Evolutionary conservation across 2,329 filamentous ascomycete genomes (phyloP).

Genomic region (Microsporum ferrugineum): DNA sequence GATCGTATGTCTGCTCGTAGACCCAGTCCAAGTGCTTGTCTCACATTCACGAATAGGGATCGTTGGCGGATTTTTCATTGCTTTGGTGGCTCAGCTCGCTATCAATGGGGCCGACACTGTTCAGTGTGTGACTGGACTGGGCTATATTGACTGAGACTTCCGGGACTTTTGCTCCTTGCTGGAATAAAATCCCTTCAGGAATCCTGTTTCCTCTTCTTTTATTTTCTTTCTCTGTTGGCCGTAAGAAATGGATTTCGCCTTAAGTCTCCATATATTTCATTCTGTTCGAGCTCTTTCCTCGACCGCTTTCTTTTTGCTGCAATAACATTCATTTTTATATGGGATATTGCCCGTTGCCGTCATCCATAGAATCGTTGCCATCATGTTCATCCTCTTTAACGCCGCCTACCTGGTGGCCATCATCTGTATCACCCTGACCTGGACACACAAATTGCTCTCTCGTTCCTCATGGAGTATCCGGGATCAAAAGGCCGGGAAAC

Average conservation of each 20-base stretch:
- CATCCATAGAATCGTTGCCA: not conserved
- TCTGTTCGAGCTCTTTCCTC: not conserved
- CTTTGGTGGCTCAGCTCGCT: slow-evolving; percentile 3
- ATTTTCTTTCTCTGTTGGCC: not conserved
- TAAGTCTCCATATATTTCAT: not conserved
- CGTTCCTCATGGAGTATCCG: not conserved
- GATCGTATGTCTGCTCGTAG: not conserved
- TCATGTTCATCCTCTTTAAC: slow-evolving; percentile 2
- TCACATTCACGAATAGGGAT: slow-evolving; percentile 1
- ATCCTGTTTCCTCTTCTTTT: not conserved
- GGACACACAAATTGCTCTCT: not conserved
- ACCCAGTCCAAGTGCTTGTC: not conserved
- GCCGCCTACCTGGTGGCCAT: not conserved
- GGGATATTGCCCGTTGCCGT: not conserved
- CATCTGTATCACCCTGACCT: not conserved
- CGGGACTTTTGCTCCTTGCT: not conserved
- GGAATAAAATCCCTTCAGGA: not conserved
- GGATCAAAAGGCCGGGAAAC: not conserved
- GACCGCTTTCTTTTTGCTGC: not conserved
- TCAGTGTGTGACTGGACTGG: slow-evolving; percentile 3
- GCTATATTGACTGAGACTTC: slow-evolving; percentile 3
- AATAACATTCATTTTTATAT: slow-evolving; percentile 1
- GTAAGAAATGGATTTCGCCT: not conserved
- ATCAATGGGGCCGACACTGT: not conserved
- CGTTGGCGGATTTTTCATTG: not conserved